Evolutionary conservation across 1,284 basidiomycete genomes (phyloP).

Genomic region (Cerrena zonata): DNA sequence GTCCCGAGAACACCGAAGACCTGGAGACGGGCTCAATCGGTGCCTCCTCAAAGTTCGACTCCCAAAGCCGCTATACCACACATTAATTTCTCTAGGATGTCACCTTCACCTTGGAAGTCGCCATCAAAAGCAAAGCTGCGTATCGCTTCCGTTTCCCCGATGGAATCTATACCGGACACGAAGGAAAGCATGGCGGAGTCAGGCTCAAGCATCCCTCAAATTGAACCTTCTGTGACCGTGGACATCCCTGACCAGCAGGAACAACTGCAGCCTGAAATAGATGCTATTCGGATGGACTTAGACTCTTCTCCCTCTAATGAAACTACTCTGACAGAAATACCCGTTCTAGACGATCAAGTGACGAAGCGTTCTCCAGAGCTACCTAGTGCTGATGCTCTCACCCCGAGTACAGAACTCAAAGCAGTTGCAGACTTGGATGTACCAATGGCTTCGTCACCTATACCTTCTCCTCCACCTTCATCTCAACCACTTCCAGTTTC

Average conservation of each 20-base stretch:
- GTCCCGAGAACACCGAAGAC: constrained; percentile 1
- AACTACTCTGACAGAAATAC: background rate
- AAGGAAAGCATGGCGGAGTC: background rate
- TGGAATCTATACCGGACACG: constrained; percentile 6
- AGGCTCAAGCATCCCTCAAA: too few relatives aligned
- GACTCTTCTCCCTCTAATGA: background rate
- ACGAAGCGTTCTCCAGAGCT: background rate
- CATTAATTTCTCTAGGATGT: constrained; percentile 1
- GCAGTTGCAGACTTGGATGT: background rate
- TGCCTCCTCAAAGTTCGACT: constrained; percentile 6
- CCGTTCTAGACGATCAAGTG: background rate
- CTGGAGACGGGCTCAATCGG: constrained; percentile 10
- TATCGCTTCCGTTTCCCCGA: constrained; percentile 4
- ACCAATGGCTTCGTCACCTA: background rate
- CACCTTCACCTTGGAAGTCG: constrained; percentile 1
- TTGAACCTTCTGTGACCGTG: background rate
- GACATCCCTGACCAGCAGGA: background rate
- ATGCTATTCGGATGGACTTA: background rate
- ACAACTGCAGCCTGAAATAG: background rate
- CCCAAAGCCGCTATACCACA: background rate
- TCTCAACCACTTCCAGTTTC: too few relatives aligned
- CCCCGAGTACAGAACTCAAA: background rate
- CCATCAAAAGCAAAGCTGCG: constrained; percentile 3
- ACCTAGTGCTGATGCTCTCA: background rate
- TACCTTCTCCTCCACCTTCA: background rate